Conservation (phyloP, 2,329 filamentous ascomycete species). For the Alternaria viburni region DNA sequence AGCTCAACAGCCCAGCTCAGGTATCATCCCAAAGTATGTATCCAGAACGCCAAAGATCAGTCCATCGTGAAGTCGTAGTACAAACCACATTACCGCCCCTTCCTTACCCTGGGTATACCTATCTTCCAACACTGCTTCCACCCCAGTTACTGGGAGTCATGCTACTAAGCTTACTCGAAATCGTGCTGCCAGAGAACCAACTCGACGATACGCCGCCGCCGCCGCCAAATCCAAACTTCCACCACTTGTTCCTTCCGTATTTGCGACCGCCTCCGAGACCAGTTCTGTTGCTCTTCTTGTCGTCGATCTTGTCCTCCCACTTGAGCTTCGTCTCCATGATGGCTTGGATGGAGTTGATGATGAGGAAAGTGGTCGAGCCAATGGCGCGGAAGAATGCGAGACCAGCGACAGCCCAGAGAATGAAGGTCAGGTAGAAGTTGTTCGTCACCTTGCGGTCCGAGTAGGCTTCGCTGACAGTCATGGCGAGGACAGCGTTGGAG, state of each 20-base stretch:
- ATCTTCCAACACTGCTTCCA: slow-evolving; percentile 36
- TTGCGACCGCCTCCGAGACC: slow-evolving; percentile 37
- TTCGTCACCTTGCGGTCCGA: slow-evolving; percentile 71
- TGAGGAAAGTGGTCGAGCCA: slow-evolving; percentile 78
- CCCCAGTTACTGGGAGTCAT: slow-evolving; percentile 43
- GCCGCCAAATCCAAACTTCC: slow-evolving; percentile 41
- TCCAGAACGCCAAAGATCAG: slow-evolving; percentile 6
- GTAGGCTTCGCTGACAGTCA: slow-evolving; percentile 90
- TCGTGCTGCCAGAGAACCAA: slow-evolving; percentile 47
- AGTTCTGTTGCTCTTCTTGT: slow-evolving; percentile 34
- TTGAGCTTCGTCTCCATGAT: slow-evolving; percentile 86
- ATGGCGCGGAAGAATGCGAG: slow-evolving; percentile 88
- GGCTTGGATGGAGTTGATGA: slow-evolving; percentile 84
- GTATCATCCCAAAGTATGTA: slow-evolving; percentile 13
- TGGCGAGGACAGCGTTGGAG: slow-evolving; percentile 88
- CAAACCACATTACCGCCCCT: not conserved
- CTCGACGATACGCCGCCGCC: slow-evolving; percentile 33
- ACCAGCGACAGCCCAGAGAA: slow-evolving; percentile 88
- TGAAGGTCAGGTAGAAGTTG: slow-evolving; percentile 91
- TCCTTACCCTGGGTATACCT: slow-evolving; percentile 1
- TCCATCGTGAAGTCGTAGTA: slow-evolving; percentile 8
- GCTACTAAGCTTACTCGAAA: slow-evolving; percentile 47
- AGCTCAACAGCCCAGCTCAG: slow-evolving; percentile 1
- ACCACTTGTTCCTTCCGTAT: slow-evolving; percentile 11
- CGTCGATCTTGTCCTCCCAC: slow-evolving; percentile 48